Evolutionary conservation across 352 stramenopile species (phyloP), one percentile per base, ranked within the genome.

Genomic region (Globisporangium mamillatum): DNA sequence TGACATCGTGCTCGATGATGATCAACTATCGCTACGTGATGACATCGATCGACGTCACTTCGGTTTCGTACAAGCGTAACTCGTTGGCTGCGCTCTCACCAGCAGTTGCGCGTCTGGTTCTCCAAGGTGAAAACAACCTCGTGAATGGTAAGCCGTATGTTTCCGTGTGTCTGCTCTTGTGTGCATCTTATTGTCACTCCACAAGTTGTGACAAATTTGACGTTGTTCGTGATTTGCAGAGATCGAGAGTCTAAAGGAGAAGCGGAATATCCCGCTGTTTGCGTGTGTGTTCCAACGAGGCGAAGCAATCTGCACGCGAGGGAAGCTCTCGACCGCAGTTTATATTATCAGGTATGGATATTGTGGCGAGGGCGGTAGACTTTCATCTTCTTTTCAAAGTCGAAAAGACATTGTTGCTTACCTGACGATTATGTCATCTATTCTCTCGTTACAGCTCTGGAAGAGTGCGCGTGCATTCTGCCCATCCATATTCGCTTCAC

Each of bases 1-100:
- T 64, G 18, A 77, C 62, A 8, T 78, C 83, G 24, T 77, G 89
- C 6, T 83, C 81, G 8, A 87, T 92, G 71, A 95, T 95, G 88
- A 90, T 95, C 75, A 95, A 95, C 70, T 95, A 95, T 64, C 84
- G 88, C 55, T 95, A 95, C 64, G 90, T 82, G 64, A 93, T 95
- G 83, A 91, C 76, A 5, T 90, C 82, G 34, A 86, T 92, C 58
- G 80, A 92, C 32, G 71, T 80, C 5, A 93, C 88, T 14, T 94
- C 86, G 3, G 77, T 89, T 8, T 93, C 85, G 34, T 95, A 95
- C 78, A 92, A 92, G 55, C 80, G 83, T 18, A 78, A 90, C 58
- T 90, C 83, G 16, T 71, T 87, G 7, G 88, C 78, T 1, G 88
- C 88, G 1, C 71, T 89, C 20, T 91, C 88, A 1, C 77, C 82